Conservation (phyloP, 1,139 yeast genomes). For the Pichia sp. region DNA sequence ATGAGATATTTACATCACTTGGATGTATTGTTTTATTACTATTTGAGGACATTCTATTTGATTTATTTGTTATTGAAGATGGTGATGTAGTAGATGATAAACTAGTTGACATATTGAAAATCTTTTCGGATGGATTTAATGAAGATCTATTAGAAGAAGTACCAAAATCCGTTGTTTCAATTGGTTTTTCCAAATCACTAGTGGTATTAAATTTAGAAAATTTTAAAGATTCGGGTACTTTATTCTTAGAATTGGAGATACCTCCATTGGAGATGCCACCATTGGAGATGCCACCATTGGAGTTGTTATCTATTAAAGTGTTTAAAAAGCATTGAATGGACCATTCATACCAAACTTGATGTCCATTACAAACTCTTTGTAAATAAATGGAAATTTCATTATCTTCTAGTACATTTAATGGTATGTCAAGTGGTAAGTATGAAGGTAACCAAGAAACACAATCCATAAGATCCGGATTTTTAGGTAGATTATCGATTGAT, state of each 20-base stretch:
- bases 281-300: neutral
- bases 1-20: constrained; percentile 2
- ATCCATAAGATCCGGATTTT: constrained; percentile 10
- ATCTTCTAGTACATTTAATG: constrained; percentile 44
- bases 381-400: constrained; percentile 46
- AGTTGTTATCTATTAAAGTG: constrained; percentile 25
- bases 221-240: neutral
- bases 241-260: neutral
- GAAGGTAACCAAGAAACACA: constrained; percentile 66
- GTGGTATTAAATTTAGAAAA: neutral
- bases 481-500: constrained; percentile 41
- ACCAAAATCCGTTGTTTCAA: no score
- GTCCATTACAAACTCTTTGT: constrained; percentile 32
- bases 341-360: constrained; percentile 73
- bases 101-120: neutral
- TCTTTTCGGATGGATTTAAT: neutral
- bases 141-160: neutral
- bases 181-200: no score
- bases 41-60: neutral
- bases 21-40: neutral
- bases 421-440: constrained; percentile 58
- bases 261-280: no score
- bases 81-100: neutral
- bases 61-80: neutral
- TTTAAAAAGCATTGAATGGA: constrained; percentile 45